These are phyloP conservation scores for Myxozyma mucilagina DNA, from an alignment of 805 yeast species.

Conservation along the genomic window DNA sequence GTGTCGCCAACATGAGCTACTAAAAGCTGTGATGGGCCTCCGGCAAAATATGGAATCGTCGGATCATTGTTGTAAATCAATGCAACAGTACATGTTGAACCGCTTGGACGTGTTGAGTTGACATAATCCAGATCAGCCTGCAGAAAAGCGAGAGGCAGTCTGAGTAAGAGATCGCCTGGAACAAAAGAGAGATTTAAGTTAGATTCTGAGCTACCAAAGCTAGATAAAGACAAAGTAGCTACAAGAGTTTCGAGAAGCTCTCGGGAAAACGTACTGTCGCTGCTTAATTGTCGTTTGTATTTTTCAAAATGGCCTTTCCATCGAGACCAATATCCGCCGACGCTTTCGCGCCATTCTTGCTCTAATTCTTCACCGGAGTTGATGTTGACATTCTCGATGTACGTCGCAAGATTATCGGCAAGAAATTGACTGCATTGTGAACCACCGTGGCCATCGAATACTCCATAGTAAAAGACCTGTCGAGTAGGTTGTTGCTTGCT, in stretches of 20 bases:
- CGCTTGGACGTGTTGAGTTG: conserved; percentile 44
- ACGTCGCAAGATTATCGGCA: conserved; percentile 52
- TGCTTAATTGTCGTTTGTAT: conserved; percentile 38
- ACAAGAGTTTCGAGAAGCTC: neutral
- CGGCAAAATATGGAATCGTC: conserved; percentile 52
- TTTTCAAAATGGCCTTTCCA: conserved; percentile 55
- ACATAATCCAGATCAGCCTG: conserved; percentile 62
- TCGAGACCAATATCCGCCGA: conserved; percentile 85
- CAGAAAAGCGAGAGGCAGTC: conserved; percentile 66
- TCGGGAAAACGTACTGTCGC: conserved; percentile 20
- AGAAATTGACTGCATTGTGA: conserved; percentile 67
- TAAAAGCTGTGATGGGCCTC: conserved; percentile 63
- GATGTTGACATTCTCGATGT: conserved; percentile 50
- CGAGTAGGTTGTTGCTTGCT: conserved; percentile 21
- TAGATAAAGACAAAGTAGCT: neutral
- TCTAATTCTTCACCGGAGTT: conserved; percentile 47
- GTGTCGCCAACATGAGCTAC: conserved; percentile 95
- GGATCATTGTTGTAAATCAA: conserved; percentile 52
- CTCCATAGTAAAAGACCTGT: conserved; percentile 64
- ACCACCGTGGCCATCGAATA: conserved; percentile 97
- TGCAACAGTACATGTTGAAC: conserved; percentile 74
- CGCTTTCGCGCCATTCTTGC: conserved; percentile 54
- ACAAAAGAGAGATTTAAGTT: neutral
- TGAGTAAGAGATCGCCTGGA: conserved; percentile 57
- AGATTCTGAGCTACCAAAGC: neutral